These are phyloP conservation scores for Paraphaeosphaeria minitans DNA, from an alignment of 2,329 filamentous ascomycete genomes.

Conservation along the genomic window DNA sequence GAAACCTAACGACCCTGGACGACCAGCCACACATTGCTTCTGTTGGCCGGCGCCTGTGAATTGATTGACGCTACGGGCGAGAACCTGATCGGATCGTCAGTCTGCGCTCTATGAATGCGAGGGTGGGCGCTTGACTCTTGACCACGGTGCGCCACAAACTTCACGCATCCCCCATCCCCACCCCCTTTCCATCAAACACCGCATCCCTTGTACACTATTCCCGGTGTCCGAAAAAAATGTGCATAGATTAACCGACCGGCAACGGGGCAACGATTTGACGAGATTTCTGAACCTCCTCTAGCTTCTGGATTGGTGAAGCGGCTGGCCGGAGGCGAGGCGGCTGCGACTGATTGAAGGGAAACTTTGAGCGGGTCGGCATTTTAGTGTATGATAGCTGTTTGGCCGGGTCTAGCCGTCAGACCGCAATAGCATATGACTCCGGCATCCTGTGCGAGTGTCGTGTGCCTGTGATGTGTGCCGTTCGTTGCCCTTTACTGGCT, in stretches of 20 bases:
- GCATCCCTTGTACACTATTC: constrained; percentile 24
- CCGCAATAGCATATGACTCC: constrained; percentile 8
- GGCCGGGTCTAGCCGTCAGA: constrained; percentile 4
- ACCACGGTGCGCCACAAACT: neutral
- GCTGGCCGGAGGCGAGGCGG: constrained; percentile 17
- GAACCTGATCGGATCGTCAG: constrained; percentile 3
- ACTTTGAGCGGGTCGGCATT: constrained; percentile 10
- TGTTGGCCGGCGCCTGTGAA: neutral
- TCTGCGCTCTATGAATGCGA: constrained; percentile 1
- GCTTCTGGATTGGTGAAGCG: constrained; percentile 3
- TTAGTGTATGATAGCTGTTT: constrained; percentile 13
- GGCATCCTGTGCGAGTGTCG: neutral
- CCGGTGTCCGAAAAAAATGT: constrained; percentile 11
- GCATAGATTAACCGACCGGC: constrained; percentile 27
- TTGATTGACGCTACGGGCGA: neutral
- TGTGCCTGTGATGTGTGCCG: neutral
- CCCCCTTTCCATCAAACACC: neutral
- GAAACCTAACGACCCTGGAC: neutral
- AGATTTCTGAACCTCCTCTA: constrained; percentile 19
- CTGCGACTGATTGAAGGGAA: constrained; percentile 14
- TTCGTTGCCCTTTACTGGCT: neutral
- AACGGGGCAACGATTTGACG: constrained; percentile 30
- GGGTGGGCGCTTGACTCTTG: neutral
- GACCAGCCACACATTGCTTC: neutral
- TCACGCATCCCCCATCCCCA: neutral